Evolutionary conservation across 2,329 filamentous ascomycete species (phyloP).

Genomic region (Cladosporium sp.): DNA sequence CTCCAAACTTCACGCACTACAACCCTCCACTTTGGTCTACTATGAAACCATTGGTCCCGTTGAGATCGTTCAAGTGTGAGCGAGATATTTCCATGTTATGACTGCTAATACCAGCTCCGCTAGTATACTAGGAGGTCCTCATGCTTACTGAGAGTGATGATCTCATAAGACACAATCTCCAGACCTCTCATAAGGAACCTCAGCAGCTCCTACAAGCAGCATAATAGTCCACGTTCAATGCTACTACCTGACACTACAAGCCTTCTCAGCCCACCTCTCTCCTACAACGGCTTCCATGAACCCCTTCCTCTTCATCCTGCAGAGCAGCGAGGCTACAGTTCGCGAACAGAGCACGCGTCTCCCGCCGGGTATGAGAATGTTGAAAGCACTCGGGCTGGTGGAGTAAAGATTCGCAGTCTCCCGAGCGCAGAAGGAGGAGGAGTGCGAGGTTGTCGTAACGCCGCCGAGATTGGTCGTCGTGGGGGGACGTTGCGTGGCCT

Average conservation of each 20-base stretch:
- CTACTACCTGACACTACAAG: conserved; percentile 29
- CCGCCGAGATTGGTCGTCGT: conserved; percentile 22
- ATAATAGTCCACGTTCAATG: conserved; percentile 33
- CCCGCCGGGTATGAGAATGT: not conserved
- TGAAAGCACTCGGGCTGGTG: conserved; percentile 18
- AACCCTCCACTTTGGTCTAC: no score
- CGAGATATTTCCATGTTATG: no score
- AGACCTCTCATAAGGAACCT: conserved; percentile 33
- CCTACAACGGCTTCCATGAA: conserved; percentile 18
- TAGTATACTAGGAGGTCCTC: not conserved
- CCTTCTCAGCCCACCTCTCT: conserved; percentile 25
- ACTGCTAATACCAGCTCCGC: no score
- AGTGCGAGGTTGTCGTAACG: conserved; percentile 25
- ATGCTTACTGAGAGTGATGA: conserved; percentile 14
- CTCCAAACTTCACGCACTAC: no score
- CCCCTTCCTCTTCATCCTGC: conserved; percentile 38
- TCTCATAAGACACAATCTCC: conserved; percentile 17
- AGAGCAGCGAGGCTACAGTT: conserved; percentile 31
- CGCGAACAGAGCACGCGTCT: conserved; percentile 30
- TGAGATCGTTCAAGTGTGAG: no score
- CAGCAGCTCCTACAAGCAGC: conserved; percentile 22
- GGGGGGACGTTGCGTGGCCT: conserved; percentile 14
- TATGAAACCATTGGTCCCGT: no score
- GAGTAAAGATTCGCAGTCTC: conserved; percentile 26
- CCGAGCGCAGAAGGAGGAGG: conserved; percentile 18